phyloP scores from a whole-genome alignment of 108 stramenopile genomes.

The Craspedostauros australis region DNA sequence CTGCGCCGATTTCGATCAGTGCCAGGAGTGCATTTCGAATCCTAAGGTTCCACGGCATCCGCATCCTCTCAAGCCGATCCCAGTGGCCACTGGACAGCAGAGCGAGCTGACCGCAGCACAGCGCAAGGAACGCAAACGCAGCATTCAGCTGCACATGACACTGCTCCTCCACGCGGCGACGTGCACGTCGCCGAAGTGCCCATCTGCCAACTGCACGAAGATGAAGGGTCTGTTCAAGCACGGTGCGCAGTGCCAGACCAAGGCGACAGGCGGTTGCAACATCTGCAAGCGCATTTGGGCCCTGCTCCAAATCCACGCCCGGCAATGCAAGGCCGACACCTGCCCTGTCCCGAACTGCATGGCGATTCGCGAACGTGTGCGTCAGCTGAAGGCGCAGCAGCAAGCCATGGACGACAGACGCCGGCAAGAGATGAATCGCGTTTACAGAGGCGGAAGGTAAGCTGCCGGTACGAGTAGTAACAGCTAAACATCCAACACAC shows the following conservation, averaged over 20 bases:
- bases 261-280: constrained; percentile 89
- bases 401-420: constrained; percentile 90
- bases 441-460: constrained; percentile 22
- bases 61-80: constrained; percentile 80
- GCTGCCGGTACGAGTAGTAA: too few species aligned
- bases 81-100: constrained; percentile 67
- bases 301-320: constrained; percentile 95
- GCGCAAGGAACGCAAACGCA: constrained; percentile 87
- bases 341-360: constrained; percentile 95
- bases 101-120: constrained; percentile 83
- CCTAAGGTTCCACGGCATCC: constrained; percentile 73
- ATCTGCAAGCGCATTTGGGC: constrained; percentile 97
- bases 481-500: too few species aligned
- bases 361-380: constrained; percentile 86
- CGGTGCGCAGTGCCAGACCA: constrained; percentile 70
- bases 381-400: constrained; percentile 85
- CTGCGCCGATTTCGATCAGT: constrained; percentile 93
- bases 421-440: constrained; percentile 83
- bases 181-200: constrained; percentile 78
- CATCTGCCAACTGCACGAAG: constrained; percentile 91
- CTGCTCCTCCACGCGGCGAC: constrained; percentile 91
- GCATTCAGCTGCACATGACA: constrained; percentile 95
- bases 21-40: constrained; percentile 79
- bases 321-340: constrained; percentile 79
- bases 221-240: constrained; percentile 96